Base-by-base conservation (phyloP, 2,329 filamentous ascomycete species). In the Microthyrium microscopicum region DNA sequence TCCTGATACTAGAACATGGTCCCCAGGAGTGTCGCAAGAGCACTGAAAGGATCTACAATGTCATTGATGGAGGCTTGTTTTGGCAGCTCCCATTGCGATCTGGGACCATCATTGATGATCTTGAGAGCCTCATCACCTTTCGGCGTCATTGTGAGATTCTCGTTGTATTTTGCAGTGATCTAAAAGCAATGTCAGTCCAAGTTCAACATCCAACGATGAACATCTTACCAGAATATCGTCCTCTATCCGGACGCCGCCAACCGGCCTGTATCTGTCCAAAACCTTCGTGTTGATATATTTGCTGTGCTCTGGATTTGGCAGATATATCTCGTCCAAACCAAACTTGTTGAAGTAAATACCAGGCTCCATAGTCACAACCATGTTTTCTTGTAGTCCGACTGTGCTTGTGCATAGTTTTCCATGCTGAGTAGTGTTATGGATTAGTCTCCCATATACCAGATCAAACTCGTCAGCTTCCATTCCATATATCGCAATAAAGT, bases 331-430 rank as follows among this genome's bases (percentile, higher is more conserved):
- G 7, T 77, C 70, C 40, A 94, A 80, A 42, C 91, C 91, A 50
- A 85, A 93, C 15, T 72, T 69, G 56, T 82, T 92, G 54, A 94
- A 94, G 58, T 94, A 94, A 41, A 69, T 58, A 12, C 66, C 65
- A 7, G 65, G 65, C 41, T 69, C 65, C 12, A 68, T 58, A 1
- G 65, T 69, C 15, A 69, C 54, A n/a, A 69, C 56, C 64, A 68
- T 69, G 3, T 63, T 63, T 34, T 62, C 57, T 41, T 65, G 57
- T 9, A 69, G 45, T 4, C 6, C 28, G n/a, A n/a, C n/a, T n/a
- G n/a, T n/a, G n/a, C n/a, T n/a, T n/a, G n/a, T n/a, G n/a, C n/a
- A n/a, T n/a, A n/a, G n/a, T n/a, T n/a, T n/a, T n/a, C n/a, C n/a
- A n/a, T n/a, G n/a, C n/a, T n/a, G n/a, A n/a, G n/a, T n/a, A n/a